Conservation (phyloP, 495 filamentous ascomycete genomes). For the Xylaria flabelliformis region DNA sequence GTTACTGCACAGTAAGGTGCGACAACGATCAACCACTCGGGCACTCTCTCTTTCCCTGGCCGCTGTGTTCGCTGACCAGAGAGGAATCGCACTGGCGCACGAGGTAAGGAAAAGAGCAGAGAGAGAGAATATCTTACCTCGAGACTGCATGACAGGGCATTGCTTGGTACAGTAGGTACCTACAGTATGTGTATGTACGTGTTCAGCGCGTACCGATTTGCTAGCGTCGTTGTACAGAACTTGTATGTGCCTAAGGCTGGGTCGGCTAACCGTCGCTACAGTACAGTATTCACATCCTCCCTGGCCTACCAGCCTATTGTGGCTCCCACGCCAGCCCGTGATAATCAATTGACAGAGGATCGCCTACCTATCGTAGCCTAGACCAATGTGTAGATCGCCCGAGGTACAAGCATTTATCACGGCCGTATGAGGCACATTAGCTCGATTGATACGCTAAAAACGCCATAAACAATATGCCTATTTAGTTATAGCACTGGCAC, state of each 20-base stretch:
- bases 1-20: conserved; percentile 14
- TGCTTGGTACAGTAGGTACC: conserved; percentile 13
- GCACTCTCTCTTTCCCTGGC: conserved; percentile 25
- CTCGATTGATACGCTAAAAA: neutral
- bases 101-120: conserved; percentile 10
- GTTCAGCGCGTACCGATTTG: conserved; percentile 11
- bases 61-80: conserved; percentile 13
- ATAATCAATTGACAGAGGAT: conserved; percentile 7
- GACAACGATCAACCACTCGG: conserved; percentile 23
- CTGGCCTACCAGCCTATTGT: conserved; percentile 6
- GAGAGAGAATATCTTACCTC: conserved; percentile 11
- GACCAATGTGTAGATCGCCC: neutral
- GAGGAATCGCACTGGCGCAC: conserved; percentile 24
- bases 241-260: neutral
- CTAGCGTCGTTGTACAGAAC: conserved; percentile 6
- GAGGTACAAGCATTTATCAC: neutral
- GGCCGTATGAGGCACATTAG: neutral
- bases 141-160: neutral
- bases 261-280: neutral
- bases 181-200: conserved; percentile 8
- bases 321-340: conserved; percentile 1
- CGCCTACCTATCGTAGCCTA: conserved; percentile 17
- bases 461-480: conserved; percentile 9
- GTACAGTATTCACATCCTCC: neutral
- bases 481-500: conserved; percentile 1